Conservation (phyloP, 805 yeast genomes). For the Saccharomycopsis fibuligera region DNA sequence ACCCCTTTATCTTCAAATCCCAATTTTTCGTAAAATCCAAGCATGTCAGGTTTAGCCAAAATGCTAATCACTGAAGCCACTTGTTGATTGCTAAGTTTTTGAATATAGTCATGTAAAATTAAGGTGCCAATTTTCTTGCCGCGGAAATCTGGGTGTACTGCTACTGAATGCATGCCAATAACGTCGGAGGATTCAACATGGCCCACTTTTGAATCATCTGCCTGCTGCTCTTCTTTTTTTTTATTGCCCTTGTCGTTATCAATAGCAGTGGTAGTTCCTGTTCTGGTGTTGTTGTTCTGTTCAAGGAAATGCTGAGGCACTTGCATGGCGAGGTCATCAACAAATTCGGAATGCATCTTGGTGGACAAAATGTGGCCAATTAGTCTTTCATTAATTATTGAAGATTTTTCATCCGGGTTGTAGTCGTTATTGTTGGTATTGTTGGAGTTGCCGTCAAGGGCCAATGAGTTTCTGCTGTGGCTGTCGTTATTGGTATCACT, state of each 20-base stretch:
- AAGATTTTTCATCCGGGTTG: conserved; percentile 25
- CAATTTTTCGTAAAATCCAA: conserved; percentile 72
- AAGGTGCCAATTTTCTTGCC: conserved; percentile 79
- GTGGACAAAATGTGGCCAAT: conserved; percentile 82
- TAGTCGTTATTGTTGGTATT: conserved; percentile 27
- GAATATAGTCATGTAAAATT: conserved; percentile 81
- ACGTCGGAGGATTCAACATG: conserved; percentile 70
- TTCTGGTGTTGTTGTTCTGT: conserved; percentile 17
- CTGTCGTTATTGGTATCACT: conserved; percentile 23
- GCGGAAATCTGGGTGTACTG: conserved; percentile 69
- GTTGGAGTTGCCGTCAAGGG: conserved; percentile 25
- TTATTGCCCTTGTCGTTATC: neutral
- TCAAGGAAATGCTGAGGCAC: conserved; percentile 36
- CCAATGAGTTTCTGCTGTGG: conserved; percentile 23
- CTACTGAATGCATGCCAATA: conserved; percentile 80
- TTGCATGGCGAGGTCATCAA: conserved; percentile 56
- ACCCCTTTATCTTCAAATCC: conserved; percentile 73
- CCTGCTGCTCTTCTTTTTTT: conserved; percentile 22
- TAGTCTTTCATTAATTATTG: conserved; percentile 52
- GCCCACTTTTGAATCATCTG: conserved; percentile 36
- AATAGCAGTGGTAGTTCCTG: neutral
- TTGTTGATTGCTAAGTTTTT: conserved; percentile 80
- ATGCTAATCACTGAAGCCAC: conserved; percentile 73
- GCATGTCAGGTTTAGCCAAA: conserved; percentile 61
- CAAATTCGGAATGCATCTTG: conserved; percentile 44